Evolutionary conservation across 2,329 filamentous ascomycete species (phyloP), one percentile per base, ranked within the genome.

Genomic region (Scolecobasidium constrictum): DNA sequence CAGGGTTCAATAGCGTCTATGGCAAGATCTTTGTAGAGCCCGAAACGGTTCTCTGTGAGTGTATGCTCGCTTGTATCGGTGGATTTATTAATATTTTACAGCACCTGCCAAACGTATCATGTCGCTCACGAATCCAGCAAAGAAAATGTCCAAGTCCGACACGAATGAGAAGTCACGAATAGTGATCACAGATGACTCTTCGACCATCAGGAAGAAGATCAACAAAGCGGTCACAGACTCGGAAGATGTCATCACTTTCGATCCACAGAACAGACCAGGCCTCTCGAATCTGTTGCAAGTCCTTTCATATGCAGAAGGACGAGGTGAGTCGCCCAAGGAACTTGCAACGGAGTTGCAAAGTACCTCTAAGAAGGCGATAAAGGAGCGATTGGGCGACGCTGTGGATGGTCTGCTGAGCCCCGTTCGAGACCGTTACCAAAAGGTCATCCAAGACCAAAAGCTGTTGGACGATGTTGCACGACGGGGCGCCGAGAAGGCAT

Each of bases 101-200:
- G 81, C 81, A n/a, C 80, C 84, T 4, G 77, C 83, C 2, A 85
- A 83, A 53, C 78, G 90, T 47, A 74, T 98, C 48, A 96, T 95
- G 88, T 94, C 87, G 15, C 75, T 98, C 17, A 78, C 75, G 40
- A 68, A 85, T 9, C 90, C 92, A 0, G 65, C 23, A 15, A 69
- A 75, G 41, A 98, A 98, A 59, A 98, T 98, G 92, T 94, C 87
- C 44, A 98, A 98, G 63, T 94, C 87, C 1, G 73, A 86, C 53
- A 56, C 71, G 1, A 76, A 83, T 50, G 69, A 74, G 3, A 75
- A 73, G 39, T 93, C 86, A 5, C 75, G 86, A 15, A 93, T 98
- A 51, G 66, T 92, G 11, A 77, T 98, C 47, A 94, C 82, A 2
- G 85, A 95, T 52, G 61, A 68, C 0, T 65, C 73, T 1, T 63